Percentiles rank a stretch among this genome's conserved stretches.
These are phyloP conservation scores for Oryza punctata DNA, from an alignment of 176 grass and related monocot genomes.

Conservation along the genomic window DNA sequence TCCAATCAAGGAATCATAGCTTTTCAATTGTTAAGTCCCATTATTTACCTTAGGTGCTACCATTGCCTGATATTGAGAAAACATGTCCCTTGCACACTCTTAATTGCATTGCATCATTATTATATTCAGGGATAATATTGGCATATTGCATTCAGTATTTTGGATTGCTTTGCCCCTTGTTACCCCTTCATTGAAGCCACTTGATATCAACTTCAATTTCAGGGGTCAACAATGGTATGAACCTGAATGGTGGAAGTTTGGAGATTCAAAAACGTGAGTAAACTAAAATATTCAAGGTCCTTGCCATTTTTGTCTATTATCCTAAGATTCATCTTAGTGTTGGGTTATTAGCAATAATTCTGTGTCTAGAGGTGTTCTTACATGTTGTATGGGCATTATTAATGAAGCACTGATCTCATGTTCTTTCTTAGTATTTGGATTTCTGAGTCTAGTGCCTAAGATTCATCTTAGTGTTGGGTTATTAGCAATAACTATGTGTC, in stretches of 20 bases:
- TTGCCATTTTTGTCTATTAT: background rate
- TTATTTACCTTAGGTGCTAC: background rate
- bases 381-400: background rate
- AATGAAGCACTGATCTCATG: conserved; percentile 14
- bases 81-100: background rate
- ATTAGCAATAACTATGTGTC: background rate
- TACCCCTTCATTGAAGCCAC: conserved; percentile 1
- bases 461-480: background rate
- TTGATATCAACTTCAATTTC: conserved; percentile 34
- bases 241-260: conserved; percentile 99
- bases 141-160: background rate
- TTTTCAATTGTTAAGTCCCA: conserved; percentile 9
- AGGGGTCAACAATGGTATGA: conserved; percentile 97
- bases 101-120: conserved; percentile 4
- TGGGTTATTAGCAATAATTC: background rate
- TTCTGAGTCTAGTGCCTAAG: conserved; percentile 1
- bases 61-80: conserved; percentile 22
- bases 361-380: background rate
- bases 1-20: background rate
- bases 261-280: conserved; percentile 89
- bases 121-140: background rate
- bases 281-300: conserved; percentile 5
- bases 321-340: background rate
- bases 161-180: conserved; percentile 4
- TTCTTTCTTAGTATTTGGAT: conserved; percentile 19